phyloP scores from a whole-genome alignment of 2,329 filamentous ascomycete species.

The Blastomyces emzantsi region DNA sequence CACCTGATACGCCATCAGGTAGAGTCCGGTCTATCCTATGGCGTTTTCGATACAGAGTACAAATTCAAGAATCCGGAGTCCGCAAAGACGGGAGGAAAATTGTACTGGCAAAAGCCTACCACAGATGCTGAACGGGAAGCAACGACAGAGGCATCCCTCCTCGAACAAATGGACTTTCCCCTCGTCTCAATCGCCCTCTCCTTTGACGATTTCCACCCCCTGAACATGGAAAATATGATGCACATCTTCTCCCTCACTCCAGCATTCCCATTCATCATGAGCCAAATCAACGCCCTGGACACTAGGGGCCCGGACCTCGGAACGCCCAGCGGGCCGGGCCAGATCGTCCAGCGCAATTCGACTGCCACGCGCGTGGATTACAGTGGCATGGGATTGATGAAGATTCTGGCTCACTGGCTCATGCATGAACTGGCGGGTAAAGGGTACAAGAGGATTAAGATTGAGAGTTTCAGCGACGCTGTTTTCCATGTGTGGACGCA shows the following conservation, averaged over 20 bases:
- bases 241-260: constrained; percentile 15
- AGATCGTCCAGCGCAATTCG: constrained; percentile 31
- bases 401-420: constrained; percentile 27
- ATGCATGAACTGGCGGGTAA: constrained; percentile 28
- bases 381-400: constrained; percentile 28
- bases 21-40: constrained; percentile 27
- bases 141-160: constrained; percentile 5
- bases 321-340: constrained; percentile 18
- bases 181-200: constrained; percentile 30
- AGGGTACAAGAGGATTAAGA: constrained; percentile 30
- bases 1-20: constrained; percentile 31
- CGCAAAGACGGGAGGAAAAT: constrained; percentile 17
- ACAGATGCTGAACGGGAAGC: constrained; percentile 11
- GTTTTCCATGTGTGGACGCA: constrained; percentile 17
- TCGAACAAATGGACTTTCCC: constrained; percentile 32
- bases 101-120: constrained; percentile 17
- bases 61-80: constrained; percentile 27
- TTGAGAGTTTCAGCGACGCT: constrained; percentile 24
- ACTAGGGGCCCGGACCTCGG: not conserved
- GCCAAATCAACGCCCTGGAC: constrained; percentile 11
- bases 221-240: constrained; percentile 13
- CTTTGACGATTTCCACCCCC: constrained; percentile 25
- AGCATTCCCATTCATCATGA: not conserved
- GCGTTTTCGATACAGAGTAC: constrained; percentile 35
- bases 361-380: constrained; percentile 31